These are phyloP conservation scores for Lithohypha guttulata DNA, from an alignment of 2,329 filamentous ascomycete genomes.

Conservation along the genomic window DNA sequence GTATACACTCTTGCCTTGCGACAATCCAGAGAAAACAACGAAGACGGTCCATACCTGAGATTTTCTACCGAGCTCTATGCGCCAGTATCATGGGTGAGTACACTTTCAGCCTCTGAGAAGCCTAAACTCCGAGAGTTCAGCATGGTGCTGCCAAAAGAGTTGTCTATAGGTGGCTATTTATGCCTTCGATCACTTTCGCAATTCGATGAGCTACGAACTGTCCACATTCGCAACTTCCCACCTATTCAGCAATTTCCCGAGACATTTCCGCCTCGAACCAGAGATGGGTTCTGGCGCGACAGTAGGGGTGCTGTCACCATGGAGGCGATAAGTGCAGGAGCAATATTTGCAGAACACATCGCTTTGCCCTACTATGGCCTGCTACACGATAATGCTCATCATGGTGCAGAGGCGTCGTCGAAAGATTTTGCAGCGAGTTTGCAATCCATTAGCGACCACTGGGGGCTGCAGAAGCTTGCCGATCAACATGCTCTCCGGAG, in stretches of 20 bases:
- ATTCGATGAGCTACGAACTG: conserved; percentile 3
- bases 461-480: conserved; percentile 1
- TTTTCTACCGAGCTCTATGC: neutral
- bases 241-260: neutral
- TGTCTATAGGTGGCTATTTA: neutral
- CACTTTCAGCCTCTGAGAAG: neutral
- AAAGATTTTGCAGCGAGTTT: neutral
- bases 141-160: neutral
- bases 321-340: neutral
- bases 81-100: neutral
- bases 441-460: too few relatives aligned
- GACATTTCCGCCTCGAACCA: too few relatives aligned
- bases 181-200: neutral
- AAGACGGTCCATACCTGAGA: neutral
- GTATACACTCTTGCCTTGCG: conserved; percentile 2
- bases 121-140: neutral
- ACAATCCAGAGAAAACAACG: neutral
- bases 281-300: neutral
- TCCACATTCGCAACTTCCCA: conserved; percentile 7
- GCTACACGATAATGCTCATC: neutral
- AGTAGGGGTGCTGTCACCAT: neutral
- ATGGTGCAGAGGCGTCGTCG: neutral
- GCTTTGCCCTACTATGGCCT: conserved; percentile 3
- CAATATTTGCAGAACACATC: conserved; percentile 1
- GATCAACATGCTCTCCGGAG: neutral